Evolutionary conservation across 23 red algal species (phyloP), one percentile per base, ranked within the genome.

Genomic region (Gracilaria gracilis): DNA sequence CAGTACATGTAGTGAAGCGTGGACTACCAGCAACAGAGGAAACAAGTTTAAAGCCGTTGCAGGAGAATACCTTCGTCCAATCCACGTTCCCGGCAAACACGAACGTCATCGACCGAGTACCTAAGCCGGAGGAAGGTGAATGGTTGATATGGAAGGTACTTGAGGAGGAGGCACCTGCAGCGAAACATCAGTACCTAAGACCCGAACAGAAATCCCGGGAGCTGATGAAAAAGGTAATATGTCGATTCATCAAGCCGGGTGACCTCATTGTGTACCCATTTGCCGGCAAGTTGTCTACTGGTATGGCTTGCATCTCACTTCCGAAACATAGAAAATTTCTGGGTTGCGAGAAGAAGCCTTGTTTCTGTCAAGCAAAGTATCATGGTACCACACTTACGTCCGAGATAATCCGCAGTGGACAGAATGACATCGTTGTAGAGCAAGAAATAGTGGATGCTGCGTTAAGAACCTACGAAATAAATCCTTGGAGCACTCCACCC

Each of bases 21-120:
- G 75, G 75, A 20, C 9, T 50, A 23, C 75, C 16, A 21, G 23
- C 32, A n/a, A 21, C 36, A 17, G 27, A 80, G 54, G 75, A 80
- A 50, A 38, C 31, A 3, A 31, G 15, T 20, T 27, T 80, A n/a
- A 50, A 28, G 23, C 46, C 20, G 23, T 80, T 53, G 21, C 14
- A 44, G 57, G 64, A 65, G 50, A 29, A 67, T 57, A 73, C 70
- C 58, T 72, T 69, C 27, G 58, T 86, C 15, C 61, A 11, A 13
- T 86, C 82, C 19, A 67, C 32, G 0, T 70, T 86, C 49, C 67
- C 67, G 58, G 82, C 61, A 24, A 37, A 86, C 67, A 9, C 25
- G 40, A 72, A 86, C 34, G 82, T 86, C 9, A 86, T 86, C 35
- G 82, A 86, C 61, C 36, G 69, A 23, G 59, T 69, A 21, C 27